Percentiles rank a stretch among this genome's conserved stretches.
These are phyloP conservation scores for Aspergillus cristatus DNA, from an alignment of 495 filamentous ascomycete species.

Conservation along the genomic window DNA sequence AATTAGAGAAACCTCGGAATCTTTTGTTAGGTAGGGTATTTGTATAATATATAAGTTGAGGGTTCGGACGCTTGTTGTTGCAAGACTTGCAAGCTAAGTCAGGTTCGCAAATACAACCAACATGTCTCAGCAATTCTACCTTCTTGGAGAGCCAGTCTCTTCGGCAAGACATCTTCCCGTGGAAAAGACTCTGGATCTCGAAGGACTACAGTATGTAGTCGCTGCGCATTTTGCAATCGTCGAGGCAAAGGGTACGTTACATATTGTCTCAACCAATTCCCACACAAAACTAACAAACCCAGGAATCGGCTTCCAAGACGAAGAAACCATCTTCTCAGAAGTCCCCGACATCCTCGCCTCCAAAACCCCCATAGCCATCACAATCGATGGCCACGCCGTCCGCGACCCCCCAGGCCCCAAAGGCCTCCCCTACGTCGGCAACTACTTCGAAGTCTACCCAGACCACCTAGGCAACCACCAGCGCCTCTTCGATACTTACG, in stretches of 20 bases:
- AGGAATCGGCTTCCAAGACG: constrained; percentile 33
- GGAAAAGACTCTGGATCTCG: constrained; percentile 19
- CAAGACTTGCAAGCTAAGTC: too few species aligned
- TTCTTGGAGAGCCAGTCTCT: constrained; percentile 32
- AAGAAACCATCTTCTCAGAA: constrained; percentile 16
- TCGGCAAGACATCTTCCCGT: constrained; percentile 30
- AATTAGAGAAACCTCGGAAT: too few species aligned
- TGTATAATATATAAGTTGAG: too few species aligned
- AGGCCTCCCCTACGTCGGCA: constrained; percentile 41
- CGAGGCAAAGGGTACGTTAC: constrained; percentile 13
- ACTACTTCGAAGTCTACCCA: constrained; percentile 46
- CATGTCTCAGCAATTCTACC: constrained; percentile 30
- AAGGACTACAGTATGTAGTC: constrained; percentile 28
- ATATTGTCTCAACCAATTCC: background rate
- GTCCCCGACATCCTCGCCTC: constrained; percentile 20
- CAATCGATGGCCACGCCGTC: constrained; percentile 35
- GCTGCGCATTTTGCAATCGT: constrained; percentile 38
- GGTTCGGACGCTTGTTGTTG: too few species aligned
- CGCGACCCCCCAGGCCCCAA: constrained; percentile 35
- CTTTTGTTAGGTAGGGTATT: too few species aligned
- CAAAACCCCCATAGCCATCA: constrained; percentile 26
- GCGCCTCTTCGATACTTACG: constrained; percentile 44
- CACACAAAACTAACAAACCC: constrained; percentile 1
- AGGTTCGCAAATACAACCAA: too few species aligned
- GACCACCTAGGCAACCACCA: constrained; percentile 52